Percentiles rank a stretch among this genome's conserved stretches.
These are phyloP conservation scores for Chalciporus piperatus DNA, from an alignment of 768 basidiomycete genomes.

Conservation along the genomic window DNA sequence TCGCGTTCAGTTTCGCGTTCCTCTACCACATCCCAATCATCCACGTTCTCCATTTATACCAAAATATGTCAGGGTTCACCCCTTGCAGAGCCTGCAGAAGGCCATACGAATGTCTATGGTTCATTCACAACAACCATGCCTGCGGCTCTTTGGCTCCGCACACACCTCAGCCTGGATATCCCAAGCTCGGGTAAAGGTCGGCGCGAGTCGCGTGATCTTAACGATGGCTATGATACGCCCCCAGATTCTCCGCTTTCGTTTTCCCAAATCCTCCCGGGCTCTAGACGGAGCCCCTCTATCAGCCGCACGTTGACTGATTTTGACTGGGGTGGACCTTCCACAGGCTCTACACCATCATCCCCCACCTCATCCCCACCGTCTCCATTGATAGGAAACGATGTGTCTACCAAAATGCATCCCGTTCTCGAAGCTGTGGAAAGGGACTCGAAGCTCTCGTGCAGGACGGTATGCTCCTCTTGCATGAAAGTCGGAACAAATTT, in stretches of 20 bases:
- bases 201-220: conserved; percentile 1
- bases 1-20: conserved; percentile 22
- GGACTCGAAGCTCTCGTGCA: conserved; percentile 47
- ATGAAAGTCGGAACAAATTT: conserved; percentile 51
- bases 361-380: conserved; percentile 14
- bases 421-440: conserved; percentile 51
- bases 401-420: conserved; percentile 33
- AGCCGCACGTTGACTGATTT: conserved; percentile 37
- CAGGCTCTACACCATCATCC: conserved; percentile 6
- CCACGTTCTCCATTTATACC: conserved; percentile 22
- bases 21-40: conserved; percentile 23
- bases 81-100: conserved; percentile 24
- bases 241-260: conserved; percentile 30
- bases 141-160: conserved; percentile 31
- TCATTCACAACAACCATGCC: conserved; percentile 40
- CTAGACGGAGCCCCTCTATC: conserved; percentile 37
- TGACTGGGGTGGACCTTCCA: conserved; percentile 10
- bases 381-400: conserved; percentile 16
- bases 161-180: conserved; percentile 17
- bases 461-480: conserved; percentile 50
- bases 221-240: conserved; percentile 23
- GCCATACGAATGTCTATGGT: conserved; percentile 30
- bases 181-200: conserved; percentile 8
- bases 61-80: conserved; percentile 21
- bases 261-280: conserved; percentile 12